Base-by-base conservation (phyloP, 129 eudicot genomes). In the Rutidosis leptorrhynchoides region DNA sequence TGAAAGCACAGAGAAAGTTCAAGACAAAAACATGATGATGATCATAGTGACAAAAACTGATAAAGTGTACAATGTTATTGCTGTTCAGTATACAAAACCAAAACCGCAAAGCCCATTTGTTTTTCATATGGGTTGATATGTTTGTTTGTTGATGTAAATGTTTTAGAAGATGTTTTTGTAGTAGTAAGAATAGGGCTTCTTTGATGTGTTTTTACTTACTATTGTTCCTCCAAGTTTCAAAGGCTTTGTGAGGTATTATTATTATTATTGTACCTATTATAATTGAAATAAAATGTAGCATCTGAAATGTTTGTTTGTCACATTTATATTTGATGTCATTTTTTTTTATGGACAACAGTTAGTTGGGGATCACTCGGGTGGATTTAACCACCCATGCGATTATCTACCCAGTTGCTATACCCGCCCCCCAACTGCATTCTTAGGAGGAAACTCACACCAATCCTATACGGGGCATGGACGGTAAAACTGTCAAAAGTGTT, bases 1-100 rank as follows among this genome's bases (percentile, higher is more conserved):
- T 88, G 79, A 88, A 85, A 78, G 82, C 89, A 43, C 89, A 88
- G 52, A 76, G 96, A 71, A 88, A 80, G 78, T 78, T 85, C 25
- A 85, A 88, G 86, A 78, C 62, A 59, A 85, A 76, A 74, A 65
- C 89, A 21, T 82, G 75, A 75, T 37, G 17, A 28, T 24, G 75
- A 75, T 37, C 19, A 28, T 24, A 56, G 65, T 68, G 24, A 74
- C 42, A 1, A 65, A 28, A 59, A 59, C 60, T 74, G 58, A 77
- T 54, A 54, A 40, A 78, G 72, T 78, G 53, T 77, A 74, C 59
- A 37, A 42, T 64, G 77, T 69, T 29, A 71, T 62, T 54, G 49
- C 69, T 29, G 49, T 76, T 29, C 32, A 77, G 55, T 40, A 65
- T 30, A 54, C 17, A 49, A 19, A 49, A 35, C 6, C 43, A 42